phyloP scores from a whole-genome alignment of 2,329 filamentous ascomycete genomes.

The Ciborinia camelliae region DNA sequence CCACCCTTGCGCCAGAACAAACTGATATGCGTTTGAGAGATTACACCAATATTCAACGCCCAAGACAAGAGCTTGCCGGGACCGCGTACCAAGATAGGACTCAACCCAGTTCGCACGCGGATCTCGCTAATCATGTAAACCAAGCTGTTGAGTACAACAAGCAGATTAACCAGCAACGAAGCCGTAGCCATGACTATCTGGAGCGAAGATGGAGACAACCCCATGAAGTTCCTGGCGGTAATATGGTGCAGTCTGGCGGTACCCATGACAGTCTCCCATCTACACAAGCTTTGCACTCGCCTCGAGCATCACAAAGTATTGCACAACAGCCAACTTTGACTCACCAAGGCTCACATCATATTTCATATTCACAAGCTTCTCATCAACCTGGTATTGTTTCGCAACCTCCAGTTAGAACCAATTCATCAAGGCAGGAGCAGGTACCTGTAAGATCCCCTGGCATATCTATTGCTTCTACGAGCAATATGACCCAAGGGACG shows the following conservation, averaged over 20 bases:
- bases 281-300: slow-evolving; percentile 56
- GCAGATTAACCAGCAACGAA: slow-evolving; percentile 73
- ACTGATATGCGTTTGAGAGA: slow-evolving; percentile 75
- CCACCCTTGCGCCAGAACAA: slow-evolving; percentile 74
- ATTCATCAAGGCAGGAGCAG: slow-evolving; percentile 59
- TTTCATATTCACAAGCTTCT: slow-evolving; percentile 67
- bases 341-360: slow-evolving; percentile 42
- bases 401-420: slow-evolving; percentile 69
- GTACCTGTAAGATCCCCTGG: slow-evolving; percentile 62
- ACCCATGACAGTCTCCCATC: slow-evolving; percentile 45
- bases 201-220: slow-evolving; percentile 78
- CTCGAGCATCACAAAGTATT: slow-evolving; percentile 53
- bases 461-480: slow-evolving; percentile 52
- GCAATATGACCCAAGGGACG: slow-evolving; percentile 48
- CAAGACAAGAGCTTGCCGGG: slow-evolving; percentile 85
- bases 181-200: slow-evolving; percentile 74
- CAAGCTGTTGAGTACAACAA: slow-evolving; percentile 92
- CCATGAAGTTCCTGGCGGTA: slow-evolving; percentile 68
- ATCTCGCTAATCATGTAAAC: slow-evolving; percentile 81
- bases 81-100: slow-evolving; percentile 85
- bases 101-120: slow-evolving; percentile 68
- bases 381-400: slow-evolving; percentile 69
- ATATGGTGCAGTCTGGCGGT: slow-evolving; percentile 38
- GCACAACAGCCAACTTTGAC: slow-evolving; percentile 51
- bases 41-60: slow-evolving; percentile 78